Conservation (phyloP, 768 basidiomycete species). For the Saitozyma podzolica region DNA sequence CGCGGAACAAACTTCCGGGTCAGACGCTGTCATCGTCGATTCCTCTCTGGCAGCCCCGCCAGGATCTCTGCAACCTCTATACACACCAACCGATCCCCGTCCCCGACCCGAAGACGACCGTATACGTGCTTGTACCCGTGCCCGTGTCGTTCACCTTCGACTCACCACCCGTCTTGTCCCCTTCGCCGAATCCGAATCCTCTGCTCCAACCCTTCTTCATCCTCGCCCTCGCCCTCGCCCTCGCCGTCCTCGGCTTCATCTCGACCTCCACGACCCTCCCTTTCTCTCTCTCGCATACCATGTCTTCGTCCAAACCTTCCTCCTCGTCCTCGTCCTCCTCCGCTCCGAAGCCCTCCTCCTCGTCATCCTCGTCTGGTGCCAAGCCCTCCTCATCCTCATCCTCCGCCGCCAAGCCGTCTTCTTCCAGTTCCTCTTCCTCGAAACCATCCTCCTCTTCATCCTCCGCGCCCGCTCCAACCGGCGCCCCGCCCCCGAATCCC, state of each 20-base stretch:
- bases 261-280: conserved; percentile 19
- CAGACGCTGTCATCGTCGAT: too few species aligned
- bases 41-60: too few species aligned
- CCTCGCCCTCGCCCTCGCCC: conserved; percentile 10
- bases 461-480: conserved; percentile 2
- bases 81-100: too few species aligned
- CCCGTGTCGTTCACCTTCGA: too few species aligned
- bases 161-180: background rate
- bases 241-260: conserved; percentile 18
- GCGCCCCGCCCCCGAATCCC: conserved; percentile 20
- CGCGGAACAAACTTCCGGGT: too few species aligned
- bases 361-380: conserved; percentile 8
- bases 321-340: conserved; percentile 7
- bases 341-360: conserved; percentile 4
- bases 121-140: too few species aligned
- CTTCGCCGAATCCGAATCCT: background rate
- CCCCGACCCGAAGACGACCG: too few species aligned
- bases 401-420: background rate
- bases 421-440: conserved; percentile 13
- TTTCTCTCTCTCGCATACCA: conserved; percentile 8
- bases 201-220: conserved; percentile 4
- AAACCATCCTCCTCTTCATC: conserved; percentile 17
- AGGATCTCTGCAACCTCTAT: too few species aligned
- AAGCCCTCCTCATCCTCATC: conserved; percentile 28
- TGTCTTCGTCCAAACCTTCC: conserved; percentile 9